These are phyloP conservation scores for Diaporthe aspalathi DNA, from an alignment of 2,329 filamentous ascomycete species.

Conservation along the genomic window DNA sequence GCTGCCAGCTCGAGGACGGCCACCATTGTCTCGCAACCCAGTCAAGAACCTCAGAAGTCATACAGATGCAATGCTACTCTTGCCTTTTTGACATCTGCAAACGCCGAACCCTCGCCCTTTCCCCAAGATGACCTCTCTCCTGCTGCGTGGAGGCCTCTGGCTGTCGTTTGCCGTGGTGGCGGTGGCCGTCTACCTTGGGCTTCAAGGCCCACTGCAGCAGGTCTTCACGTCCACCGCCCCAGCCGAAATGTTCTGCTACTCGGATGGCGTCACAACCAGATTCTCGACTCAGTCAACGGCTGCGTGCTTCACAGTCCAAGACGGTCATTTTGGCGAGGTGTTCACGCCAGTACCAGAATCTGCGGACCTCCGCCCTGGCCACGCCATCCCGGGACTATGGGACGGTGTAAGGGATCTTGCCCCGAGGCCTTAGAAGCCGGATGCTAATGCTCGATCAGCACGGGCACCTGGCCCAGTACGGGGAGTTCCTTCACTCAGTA, in stretches of 20 bases:
- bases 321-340: constrained; percentile 64
- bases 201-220: constrained; percentile 36
- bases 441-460: constrained; percentile 51
- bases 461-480: constrained; percentile 74
- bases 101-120: neutral
- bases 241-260: constrained; percentile 55
- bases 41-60: neutral
- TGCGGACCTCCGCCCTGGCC: constrained; percentile 55
- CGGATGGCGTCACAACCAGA: constrained; percentile 56
- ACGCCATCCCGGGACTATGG: constrained; percentile 75
- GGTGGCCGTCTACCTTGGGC: constrained; percentile 34
- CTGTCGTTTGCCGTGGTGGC: constrained; percentile 32
- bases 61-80: neutral
- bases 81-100: neutral
- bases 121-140: constrained; percentile 22
- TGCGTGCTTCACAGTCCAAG: constrained; percentile 66
- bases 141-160: constrained; percentile 33
- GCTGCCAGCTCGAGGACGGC: neutral
- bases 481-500: constrained; percentile 73
- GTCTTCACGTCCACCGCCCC: constrained; percentile 7
- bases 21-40: neutral
- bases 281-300: constrained; percentile 51
- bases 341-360: constrained; percentile 46
- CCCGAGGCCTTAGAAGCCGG: neutral
- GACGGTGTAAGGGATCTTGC: constrained; percentile 58